Percentiles rank a stretch among this genome's conserved stretches.
These are phyloP conservation scores for Achaetomiella virescens DNA, from an alignment of 495 filamentous ascomycete genomes.

Conservation along the genomic window DNA sequence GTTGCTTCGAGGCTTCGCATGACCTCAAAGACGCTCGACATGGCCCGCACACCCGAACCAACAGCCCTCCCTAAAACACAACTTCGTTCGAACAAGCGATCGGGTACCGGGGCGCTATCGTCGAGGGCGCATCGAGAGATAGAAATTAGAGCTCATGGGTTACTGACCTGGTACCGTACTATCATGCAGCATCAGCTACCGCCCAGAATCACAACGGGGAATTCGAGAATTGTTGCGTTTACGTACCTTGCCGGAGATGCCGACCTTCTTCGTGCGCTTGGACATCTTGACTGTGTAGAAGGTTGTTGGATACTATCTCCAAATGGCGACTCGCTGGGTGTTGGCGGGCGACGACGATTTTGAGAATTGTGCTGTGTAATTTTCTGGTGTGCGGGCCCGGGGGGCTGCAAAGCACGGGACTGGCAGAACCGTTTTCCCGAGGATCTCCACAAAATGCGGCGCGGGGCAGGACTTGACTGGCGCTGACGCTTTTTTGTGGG, in stretches of 20 bases:
- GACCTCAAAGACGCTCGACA: too few relatives aligned
- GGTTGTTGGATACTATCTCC: slow-evolving; percentile 21
- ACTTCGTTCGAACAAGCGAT: slow-evolving; percentile 1
- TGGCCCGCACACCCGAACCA: too few relatives aligned
- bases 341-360: slow-evolving; percentile 26
- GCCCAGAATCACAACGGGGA: not conserved
- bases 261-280: slow-evolving; percentile 98
- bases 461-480: slow-evolving; percentile 4
- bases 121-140: slow-evolving; percentile 7
- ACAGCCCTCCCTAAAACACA: not conserved
- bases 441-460: slow-evolving; percentile 10
- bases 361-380: slow-evolving; percentile 28
- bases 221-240: not conserved
- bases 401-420: slow-evolving; percentile 17
- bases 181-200: slow-evolving; percentile 20
- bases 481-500: not conserved
- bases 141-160: slow-evolving; percentile 13
- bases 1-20: too few relatives aligned
- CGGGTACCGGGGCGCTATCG: not conserved
- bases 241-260: slow-evolving; percentile 56
- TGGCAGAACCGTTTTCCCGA: slow-evolving; percentile 30
- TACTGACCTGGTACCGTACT: slow-evolving; percentile 56
- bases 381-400: slow-evolving; percentile 23
- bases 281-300: slow-evolving; percentile 66
- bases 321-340: slow-evolving; percentile 16